Conservation (phyloP, 139 green algal genomes). For the Chlamydomonas sphaeroides region DNA sequence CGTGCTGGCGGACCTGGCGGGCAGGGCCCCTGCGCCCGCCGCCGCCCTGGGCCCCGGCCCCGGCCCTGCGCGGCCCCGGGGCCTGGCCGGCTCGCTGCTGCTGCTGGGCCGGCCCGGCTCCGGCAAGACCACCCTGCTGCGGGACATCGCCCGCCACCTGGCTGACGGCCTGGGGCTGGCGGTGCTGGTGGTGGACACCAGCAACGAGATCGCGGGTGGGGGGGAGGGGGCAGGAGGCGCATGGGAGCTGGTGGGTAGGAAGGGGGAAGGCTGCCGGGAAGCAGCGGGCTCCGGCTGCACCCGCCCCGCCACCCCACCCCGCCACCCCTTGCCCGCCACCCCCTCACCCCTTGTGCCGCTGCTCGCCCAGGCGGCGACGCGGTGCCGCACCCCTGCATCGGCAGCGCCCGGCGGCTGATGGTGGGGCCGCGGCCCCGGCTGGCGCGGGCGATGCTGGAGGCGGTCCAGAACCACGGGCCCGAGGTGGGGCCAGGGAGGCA, state of each 20-base stretch:
- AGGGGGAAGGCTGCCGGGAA: no score
- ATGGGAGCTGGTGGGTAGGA: no score
- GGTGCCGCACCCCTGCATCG: conserved; percentile 68
- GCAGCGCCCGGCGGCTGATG: conserved; percentile 50
- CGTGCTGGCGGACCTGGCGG: conserved; percentile 60
- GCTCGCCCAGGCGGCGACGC: conserved; percentile 60
- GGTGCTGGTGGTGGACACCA: conserved; percentile 32
- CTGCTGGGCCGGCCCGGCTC: conserved; percentile 12
- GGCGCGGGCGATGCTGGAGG: conserved; percentile 51
- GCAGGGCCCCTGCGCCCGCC: neutral
- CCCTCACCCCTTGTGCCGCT: neutral
- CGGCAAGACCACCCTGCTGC: conserved; percentile 39
- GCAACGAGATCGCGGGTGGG: conserved; percentile 61
- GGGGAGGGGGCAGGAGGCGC: neutral
- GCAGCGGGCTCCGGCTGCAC: no score
- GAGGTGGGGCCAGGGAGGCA: no score
- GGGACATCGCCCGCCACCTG: neutral
- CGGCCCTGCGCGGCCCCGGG: conserved; percentile 20
- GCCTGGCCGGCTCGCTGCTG: conserved; percentile 25
- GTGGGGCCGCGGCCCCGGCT: conserved; percentile 45
- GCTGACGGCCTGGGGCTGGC: neutral
- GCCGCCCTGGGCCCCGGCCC: neutral
- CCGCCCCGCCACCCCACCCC: no score
- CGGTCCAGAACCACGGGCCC: conserved; percentile 68
- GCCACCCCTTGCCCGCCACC: neutral